Conservation (phyloP, 352 stramenopile species). For the Bremia lactucae region DNA sequence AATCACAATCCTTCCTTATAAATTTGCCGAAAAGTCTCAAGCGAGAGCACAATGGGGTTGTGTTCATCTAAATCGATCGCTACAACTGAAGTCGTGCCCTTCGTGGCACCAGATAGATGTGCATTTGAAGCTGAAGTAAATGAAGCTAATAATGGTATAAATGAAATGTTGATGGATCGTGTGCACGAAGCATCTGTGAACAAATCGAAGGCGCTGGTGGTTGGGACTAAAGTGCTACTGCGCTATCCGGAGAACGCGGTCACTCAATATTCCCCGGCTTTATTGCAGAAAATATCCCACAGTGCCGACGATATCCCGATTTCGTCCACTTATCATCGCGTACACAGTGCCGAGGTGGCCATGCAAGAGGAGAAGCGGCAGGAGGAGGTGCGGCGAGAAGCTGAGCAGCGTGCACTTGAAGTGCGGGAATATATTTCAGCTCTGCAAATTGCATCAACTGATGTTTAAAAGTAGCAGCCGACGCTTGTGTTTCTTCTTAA, state of each 20-base stretch:
- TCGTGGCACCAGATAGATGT: conserved; percentile 1
- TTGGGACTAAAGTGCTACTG: background rate
- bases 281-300: conserved; percentile 12
- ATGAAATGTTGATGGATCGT: conserved; percentile 31
- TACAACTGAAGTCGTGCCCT: conserved; percentile 1
- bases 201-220: conserved; percentile 9
- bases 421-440: conserved; percentile 52
- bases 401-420: conserved; percentile 39
- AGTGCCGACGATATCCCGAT: conserved; percentile 60
- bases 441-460: conserved; percentile 14
- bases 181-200: conserved; percentile 13
- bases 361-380: conserved; percentile 33
- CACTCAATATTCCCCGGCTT: conserved; percentile 2
- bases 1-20: background rate
- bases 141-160: conserved; percentile 1
- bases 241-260: conserved; percentile 1
- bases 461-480: too few relatives aligned
- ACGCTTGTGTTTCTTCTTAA: too few relatives aligned
- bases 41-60: conserved; percentile 51
- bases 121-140: conserved; percentile 4
- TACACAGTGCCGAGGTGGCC: conserved; percentile 44
- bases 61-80: conserved; percentile 40
- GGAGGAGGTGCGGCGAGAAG: conserved; percentile 34
- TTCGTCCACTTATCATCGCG: conserved; percentile 63
- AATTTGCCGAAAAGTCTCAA: background rate